phyloP scores from a whole-genome alignment of 2,329 filamentous ascomycete genomes.

The Helicocarpus griseus region DNA sequence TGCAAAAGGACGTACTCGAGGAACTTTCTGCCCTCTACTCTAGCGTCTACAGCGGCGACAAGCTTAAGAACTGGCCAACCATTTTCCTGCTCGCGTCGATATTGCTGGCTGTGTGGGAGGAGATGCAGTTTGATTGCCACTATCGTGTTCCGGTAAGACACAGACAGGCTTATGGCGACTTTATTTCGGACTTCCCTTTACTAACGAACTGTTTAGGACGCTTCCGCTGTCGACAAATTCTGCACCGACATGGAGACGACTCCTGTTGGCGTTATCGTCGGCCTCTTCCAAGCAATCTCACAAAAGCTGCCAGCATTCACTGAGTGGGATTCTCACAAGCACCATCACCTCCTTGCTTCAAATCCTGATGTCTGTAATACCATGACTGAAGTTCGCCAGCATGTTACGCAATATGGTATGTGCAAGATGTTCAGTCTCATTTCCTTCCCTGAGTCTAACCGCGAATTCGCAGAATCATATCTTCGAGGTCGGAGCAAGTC shows the following conservation, averaged over 20 bases:
- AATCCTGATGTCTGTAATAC: conserved; percentile 88
- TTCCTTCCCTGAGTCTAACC: conserved; percentile 30
- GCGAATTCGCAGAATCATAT: conserved; percentile 60
- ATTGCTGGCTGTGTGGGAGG: conserved; percentile 88
- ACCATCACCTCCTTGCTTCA: conserved; percentile 82
- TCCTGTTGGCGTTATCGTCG: conserved; percentile 90
- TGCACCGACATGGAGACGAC: conserved; percentile 94
- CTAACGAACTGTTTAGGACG: conserved; percentile 42
- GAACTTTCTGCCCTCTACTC: conserved; percentile 88
- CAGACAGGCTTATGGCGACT: background rate
- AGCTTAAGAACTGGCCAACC: conserved; percentile 97
- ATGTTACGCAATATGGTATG: conserved; percentile 91
- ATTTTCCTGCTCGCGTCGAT: conserved; percentile 97
- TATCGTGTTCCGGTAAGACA: conserved; percentile 69
- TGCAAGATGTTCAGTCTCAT: conserved; percentile 10
- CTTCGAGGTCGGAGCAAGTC: conserved; percentile 68
- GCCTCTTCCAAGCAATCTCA: conserved; percentile 93
- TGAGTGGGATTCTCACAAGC: conserved; percentile 88
- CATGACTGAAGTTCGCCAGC: conserved; percentile 88
- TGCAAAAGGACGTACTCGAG: conserved; percentile 92
- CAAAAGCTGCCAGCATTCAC: conserved; percentile 88
- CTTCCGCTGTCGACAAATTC: conserved; percentile 80
- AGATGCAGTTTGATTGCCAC: conserved; percentile 98
- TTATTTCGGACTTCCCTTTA: background rate
- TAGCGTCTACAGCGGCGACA: conserved; percentile 95